A percentile compares a stretch with the other conserved stretches of the same genome.
Evolutionary conservation across 257 asterid genomes (phyloP).

Genomic region (Coffea canephora): DNA sequence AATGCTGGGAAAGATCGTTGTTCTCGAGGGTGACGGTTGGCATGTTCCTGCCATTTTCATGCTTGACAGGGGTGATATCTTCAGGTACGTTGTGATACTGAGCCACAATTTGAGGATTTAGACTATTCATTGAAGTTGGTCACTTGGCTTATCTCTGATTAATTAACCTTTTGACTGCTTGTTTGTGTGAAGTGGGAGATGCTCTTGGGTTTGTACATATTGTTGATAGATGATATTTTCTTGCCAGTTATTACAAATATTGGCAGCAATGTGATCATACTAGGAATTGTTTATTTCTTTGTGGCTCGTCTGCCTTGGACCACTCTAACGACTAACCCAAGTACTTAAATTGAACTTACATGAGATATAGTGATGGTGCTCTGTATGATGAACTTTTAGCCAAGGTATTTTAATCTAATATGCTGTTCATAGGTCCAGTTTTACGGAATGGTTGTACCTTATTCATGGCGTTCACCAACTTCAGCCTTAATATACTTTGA

Average conservation of each 20-base stretch:
- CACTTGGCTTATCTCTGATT: not conserved
- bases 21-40: slow-evolving; percentile 48
- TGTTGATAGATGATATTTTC: not conserved
- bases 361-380: not conserved
- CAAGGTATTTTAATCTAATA: not conserved
- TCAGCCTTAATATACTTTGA: not conserved
- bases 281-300: not conserved
- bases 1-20: slow-evolving; percentile 72
- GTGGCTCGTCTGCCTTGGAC: not conserved
- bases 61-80: slow-evolving; percentile 68
- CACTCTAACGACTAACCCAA: not conserved
- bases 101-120: not conserved
- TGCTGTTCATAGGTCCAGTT: not conserved
- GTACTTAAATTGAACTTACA: not conserved
- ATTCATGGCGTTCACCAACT: not conserved
- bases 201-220: not conserved
- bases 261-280: not conserved
- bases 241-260: not conserved
- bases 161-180: not conserved
- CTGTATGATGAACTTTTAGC: not conserved
- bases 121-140: not conserved
- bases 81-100: slow-evolving; percentile 46
- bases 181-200: not conserved
- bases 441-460: not conserved
- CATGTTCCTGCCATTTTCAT: slow-evolving; percentile 62